Evolutionary conservation across 2,329 filamentous ascomycete species (phyloP).

Genomic region (Lecanosticta acicola): DNA sequence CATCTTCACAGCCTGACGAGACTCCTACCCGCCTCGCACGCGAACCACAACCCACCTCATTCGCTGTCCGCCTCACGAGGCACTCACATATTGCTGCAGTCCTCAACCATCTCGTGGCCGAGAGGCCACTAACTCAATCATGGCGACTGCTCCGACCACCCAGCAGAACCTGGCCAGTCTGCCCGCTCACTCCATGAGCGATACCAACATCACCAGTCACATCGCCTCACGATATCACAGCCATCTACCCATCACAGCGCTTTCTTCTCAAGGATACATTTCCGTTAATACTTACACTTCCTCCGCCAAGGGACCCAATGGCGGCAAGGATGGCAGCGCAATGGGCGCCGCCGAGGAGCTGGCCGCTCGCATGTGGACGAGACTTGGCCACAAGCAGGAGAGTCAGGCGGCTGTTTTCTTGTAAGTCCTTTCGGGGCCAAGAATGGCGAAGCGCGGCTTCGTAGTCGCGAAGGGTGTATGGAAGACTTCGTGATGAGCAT

Average conservation of each 20-base stretch:
- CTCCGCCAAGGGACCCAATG: conserved; percentile 82
- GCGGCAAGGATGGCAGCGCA: conserved; percentile 82
- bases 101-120: conserved; percentile 16
- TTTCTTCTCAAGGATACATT: conserved; percentile 88
- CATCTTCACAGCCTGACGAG: neutral
- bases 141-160: conserved; percentile 53
- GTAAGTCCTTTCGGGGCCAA: conserved; percentile 51
- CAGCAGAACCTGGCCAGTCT: conserved; percentile 84
- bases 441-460: neutral
- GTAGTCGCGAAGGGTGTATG: neutral
- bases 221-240: conserved; percentile 89
- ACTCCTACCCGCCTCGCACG: conserved; percentile 1
- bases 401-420: conserved; percentile 91
- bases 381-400: conserved; percentile 81
- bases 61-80: conserved; percentile 11
- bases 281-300: conserved; percentile 92
- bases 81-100: conserved; percentile 12
- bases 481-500: neutral
- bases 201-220: conserved; percentile 65
- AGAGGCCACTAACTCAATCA: conserved; percentile 23
- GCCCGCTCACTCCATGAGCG: conserved; percentile 73
- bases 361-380: conserved; percentile 76
- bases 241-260: conserved; percentile 74
- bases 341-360: conserved; percentile 90
- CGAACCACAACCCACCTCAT: conserved; percentile 1